A percentile compares a stretch with the other conserved stretches of the same genome.
Conservation (phyloP, 352 stramenopile species). For the Phytophthora boehmeriae region DNA sequence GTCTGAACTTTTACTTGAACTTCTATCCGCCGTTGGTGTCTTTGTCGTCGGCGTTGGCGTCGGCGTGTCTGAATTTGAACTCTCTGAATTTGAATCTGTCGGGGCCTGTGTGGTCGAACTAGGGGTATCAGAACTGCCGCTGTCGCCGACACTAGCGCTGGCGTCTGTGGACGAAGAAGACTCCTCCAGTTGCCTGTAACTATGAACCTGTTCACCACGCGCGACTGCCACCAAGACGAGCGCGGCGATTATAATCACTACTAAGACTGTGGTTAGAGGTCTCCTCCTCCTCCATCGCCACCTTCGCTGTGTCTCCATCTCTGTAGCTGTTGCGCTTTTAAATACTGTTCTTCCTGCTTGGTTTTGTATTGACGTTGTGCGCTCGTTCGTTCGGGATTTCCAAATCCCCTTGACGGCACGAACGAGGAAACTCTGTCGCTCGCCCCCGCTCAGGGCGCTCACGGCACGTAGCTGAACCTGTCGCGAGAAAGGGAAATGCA, state of each 20-base stretch:
- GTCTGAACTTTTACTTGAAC: conserved; percentile 6
- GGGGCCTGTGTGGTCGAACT: conserved; percentile 3
- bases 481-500: conserved; percentile 25
- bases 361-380: conserved; percentile 1
- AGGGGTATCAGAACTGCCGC: not conserved
- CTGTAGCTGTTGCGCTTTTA: not conserved
- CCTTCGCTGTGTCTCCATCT: conserved; percentile 15
- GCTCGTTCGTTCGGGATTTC: not conserved
- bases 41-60: conserved; percentile 9
- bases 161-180: not conserved
- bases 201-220: conserved; percentile 1
- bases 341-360: conserved; percentile 5
- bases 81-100: conserved; percentile 6
- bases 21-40: not conserved
- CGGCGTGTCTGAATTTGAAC: not conserved
- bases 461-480: not conserved
- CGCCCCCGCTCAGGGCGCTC: too few relatives aligned
- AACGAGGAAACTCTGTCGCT: conserved; percentile 6
- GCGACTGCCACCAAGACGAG: conserved; percentile 14
- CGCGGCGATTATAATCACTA: not conserved
- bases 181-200: not conserved
- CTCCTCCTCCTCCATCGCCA: conserved; percentile 22
- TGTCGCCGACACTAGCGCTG: not conserved
- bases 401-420: conserved; percentile 10
- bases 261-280: not conserved